Evolutionary conservation across 106 monocot species (phyloP).

Genomic region (Allium fistulosum): DNA sequence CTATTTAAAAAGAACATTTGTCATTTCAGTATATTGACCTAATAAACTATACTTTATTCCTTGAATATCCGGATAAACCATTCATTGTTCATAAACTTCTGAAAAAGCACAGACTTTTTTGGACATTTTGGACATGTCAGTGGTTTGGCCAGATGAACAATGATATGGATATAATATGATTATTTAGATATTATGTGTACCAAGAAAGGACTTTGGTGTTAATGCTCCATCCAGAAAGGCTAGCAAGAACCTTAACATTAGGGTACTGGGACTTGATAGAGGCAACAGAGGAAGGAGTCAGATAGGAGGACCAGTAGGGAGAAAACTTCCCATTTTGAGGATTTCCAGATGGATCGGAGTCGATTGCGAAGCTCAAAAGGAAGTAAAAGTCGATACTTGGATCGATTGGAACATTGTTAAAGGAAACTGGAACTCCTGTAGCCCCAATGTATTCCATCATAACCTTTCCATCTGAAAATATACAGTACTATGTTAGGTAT

Average conservation of each 20-base stretch:
- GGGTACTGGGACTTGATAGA: constrained; percentile 23
- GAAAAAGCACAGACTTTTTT: not conserved
- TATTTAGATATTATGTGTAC: not conserved
- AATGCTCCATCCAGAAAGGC: constrained; percentile 43
- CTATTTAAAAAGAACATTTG: not conserved
- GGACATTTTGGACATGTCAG: not conserved
- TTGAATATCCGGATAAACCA: not conserved
- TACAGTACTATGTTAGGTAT: not conserved
- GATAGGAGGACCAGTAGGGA: constrained; percentile 25
- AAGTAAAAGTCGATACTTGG: constrained; percentile 37
- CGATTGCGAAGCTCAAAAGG: constrained; percentile 45
- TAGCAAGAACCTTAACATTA: constrained; percentile 34
- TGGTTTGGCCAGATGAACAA: no score
- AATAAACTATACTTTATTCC: not conserved
- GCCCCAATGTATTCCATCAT: constrained; percentile 58
- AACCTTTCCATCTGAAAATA: constrained; percentile 26
- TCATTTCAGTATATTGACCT: not conserved
- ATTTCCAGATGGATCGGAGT: constrained; percentile 14
- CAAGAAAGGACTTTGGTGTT: constrained; percentile 13
- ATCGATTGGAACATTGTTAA: constrained; percentile 36
- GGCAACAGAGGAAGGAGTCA: constrained; percentile 21
- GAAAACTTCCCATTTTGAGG: constrained; percentile 35
- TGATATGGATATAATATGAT: no score
- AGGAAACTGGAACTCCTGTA: constrained; percentile 6
- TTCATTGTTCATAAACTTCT: no score